Conservation (phyloP, 2,329 filamentous ascomycete species). For the Colletotrichum zoysiae region DNA sequence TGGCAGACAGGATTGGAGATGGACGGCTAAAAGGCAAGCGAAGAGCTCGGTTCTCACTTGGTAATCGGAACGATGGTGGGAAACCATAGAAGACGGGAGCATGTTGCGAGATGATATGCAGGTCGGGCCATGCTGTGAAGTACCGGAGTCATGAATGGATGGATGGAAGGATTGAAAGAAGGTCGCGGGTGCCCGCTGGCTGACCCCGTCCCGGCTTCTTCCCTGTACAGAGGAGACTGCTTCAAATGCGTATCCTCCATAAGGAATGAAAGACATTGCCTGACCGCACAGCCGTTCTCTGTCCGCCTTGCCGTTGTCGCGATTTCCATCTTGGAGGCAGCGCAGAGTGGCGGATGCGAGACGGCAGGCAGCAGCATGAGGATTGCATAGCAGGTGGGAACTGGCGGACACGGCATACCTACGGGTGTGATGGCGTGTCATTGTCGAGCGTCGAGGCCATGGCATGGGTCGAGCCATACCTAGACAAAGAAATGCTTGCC, state of each 20-base stretch:
- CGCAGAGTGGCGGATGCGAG: neutral
- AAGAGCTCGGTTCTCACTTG: slow-evolving; percentile 13
- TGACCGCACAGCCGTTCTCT: neutral
- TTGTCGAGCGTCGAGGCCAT: slow-evolving; percentile 19
- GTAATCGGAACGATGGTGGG: neutral
- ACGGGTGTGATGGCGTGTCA: slow-evolving; percentile 23
- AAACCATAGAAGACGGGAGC: neutral
- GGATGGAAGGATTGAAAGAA: slow-evolving; percentile 39
- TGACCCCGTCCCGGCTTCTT: slow-evolving; percentile 24
- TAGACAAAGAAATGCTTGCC: slow-evolving; percentile 25
- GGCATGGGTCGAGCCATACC: slow-evolving; percentile 6
- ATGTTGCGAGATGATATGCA: slow-evolving; percentile 22
- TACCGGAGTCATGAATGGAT: slow-evolving; percentile 31
- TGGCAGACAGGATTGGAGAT: slow-evolving; percentile 13
- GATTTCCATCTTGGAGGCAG: slow-evolving; percentile 11
- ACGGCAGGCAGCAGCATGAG: slow-evolving; percentile 19
- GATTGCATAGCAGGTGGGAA: slow-evolving; percentile 20
- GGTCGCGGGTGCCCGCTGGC: slow-evolving; percentile 17
- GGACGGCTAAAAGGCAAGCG: slow-evolving; percentile 26
- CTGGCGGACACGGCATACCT: slow-evolving; percentile 18
- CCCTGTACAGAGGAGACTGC: slow-evolving; percentile 25
- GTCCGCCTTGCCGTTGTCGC: slow-evolving; percentile 20
- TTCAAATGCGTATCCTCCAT: slow-evolving; percentile 33
- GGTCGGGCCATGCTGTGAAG: slow-evolving; percentile 24
- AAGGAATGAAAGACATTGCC: slow-evolving; percentile 24